A percentile compares a stretch with the other conserved stretches of the same genome.
phyloP scores from a whole-genome alignment of 2,329 filamentous ascomycete species.

The Ascochyta rabiei region DNA sequence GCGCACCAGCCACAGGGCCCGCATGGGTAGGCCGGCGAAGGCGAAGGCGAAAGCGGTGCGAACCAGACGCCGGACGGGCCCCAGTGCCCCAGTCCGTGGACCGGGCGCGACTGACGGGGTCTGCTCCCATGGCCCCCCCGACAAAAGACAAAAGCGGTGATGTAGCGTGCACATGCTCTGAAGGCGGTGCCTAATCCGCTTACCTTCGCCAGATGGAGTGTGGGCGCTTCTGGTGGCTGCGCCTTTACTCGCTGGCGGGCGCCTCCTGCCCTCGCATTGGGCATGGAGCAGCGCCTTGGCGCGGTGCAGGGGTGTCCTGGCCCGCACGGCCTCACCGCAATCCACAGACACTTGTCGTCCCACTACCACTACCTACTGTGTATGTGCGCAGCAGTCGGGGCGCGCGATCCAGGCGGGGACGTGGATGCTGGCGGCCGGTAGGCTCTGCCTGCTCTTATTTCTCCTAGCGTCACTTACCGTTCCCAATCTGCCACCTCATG shows the following conservation, averaged over 20 bases:
- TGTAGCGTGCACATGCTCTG: conserved; percentile 31
- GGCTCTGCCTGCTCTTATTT: conserved; percentile 42
- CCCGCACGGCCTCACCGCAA: conserved; percentile 42
- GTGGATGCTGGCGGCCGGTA: conserved; percentile 37
- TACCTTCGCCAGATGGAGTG: conserved; percentile 35
- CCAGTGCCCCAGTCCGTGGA: conserved; percentile 25
- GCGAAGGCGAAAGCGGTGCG: conserved; percentile 32
- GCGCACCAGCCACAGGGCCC: conserved; percentile 34
- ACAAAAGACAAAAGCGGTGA: conserved; percentile 43
- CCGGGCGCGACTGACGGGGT: neutral
- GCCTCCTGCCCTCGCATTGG: conserved; percentile 26
- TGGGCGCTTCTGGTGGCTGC: conserved; percentile 26
- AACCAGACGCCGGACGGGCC: conserved; percentile 26
- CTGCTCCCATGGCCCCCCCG: conserved; percentile 24
- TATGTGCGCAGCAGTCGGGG: conserved; percentile 43
- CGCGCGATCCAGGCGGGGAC: conserved; percentile 48
- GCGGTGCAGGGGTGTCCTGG: conserved; percentile 28
- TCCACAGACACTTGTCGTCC: conserved; percentile 38
- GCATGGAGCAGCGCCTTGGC: conserved; percentile 29
- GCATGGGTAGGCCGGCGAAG: conserved; percentile 24
- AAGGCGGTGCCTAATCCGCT: conserved; percentile 36
- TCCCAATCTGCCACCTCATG: conserved; percentile 42
- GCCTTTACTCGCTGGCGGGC: conserved; percentile 29
- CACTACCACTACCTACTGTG: no score
- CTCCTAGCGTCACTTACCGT: conserved; percentile 47